Base-by-base conservation (phyloP, 257 asterid species). In the Jaltomata sinuosa region DNA sequence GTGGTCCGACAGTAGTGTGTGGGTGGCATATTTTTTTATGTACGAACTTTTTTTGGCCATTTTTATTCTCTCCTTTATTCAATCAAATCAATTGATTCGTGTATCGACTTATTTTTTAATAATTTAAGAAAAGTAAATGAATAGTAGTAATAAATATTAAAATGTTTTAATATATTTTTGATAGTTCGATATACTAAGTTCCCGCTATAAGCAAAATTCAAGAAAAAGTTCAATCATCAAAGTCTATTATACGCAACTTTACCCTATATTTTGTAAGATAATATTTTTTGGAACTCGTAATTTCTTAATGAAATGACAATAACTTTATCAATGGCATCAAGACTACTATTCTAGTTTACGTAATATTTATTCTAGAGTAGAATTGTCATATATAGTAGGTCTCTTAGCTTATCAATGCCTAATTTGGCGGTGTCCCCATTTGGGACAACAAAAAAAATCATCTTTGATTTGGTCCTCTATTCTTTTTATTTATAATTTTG, bases 381-480 rank as follows among this genome's bases (percentile, higher is more conserved):
- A 59, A 59, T 31, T 65, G 6, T 65, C 11, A 9, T 32, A 16
- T 18, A 76, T 76, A 45, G 59, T 76, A 76, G 57, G 57, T 76
- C 40, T 76, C 40, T 76, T 27, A 76, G 57, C 34, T 81, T 84
- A 87, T 90, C 90, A 86, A 88, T 81, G 87, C 90, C 83, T 81
- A 85, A 72, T 85, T 86, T 53, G 68, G 87, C 85, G 83, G 84
- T 86, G 93, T 87, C 94, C 93, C 92, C 82, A 83, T 91, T 83
- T 68, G 72, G 21, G 86, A 89, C 87, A 59, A 57, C 91, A 89
- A 68, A 76, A 54, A 85, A 65, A 59, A 88, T 89, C 89, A 68
- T 29, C 42, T 62, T 57, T 67, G 53, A 81, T 69, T 71, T 72
- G 59, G 31, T 72, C 25, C 42, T 71, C 11, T 71, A n/a, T 25